Evolutionary conservation across 2,329 filamentous ascomycete genomes (phyloP).

Genomic region (Penicillium concentricum): DNA sequence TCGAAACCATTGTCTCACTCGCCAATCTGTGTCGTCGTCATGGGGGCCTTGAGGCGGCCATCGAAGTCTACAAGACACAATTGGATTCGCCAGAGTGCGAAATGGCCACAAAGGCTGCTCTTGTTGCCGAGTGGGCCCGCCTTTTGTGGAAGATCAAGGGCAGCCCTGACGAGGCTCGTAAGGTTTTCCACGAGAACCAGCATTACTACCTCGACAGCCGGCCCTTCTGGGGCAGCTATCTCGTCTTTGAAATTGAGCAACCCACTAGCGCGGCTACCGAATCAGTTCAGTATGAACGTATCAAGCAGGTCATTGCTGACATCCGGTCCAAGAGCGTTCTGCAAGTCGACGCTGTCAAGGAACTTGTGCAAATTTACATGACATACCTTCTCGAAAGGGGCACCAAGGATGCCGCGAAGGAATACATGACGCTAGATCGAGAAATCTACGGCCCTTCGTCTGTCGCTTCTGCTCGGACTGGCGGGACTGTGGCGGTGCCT

Average conservation of each 20-base stretch:
- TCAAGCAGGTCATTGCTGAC: conserved; percentile 76
- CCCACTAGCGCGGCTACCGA: conserved; percentile 67
- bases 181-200: conserved; percentile 77
- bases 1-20: conserved; percentile 84
- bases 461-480: conserved; percentile 35
- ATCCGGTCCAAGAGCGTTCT: conserved; percentile 72
- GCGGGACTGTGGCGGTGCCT: conserved; percentile 19
- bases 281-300: conserved; percentile 64
- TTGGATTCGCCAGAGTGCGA: conserved; percentile 72
- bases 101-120: conserved; percentile 76
- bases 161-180: conserved; percentile 74
- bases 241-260: conserved; percentile 85
- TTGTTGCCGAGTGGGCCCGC: conserved; percentile 85
- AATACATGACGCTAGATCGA: conserved; percentile 77
- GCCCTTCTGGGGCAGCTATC: conserved; percentile 85
- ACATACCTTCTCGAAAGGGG: conserved; percentile 80
- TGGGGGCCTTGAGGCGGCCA: conserved; percentile 76
- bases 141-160: conserved; percentile 87
- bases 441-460: conserved; percentile 72
- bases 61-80: conserved; percentile 77
- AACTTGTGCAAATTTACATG: conserved; percentile 76
- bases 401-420: conserved; percentile 77
- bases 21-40: conserved; percentile 85
- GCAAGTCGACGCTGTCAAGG: conserved; percentile 65
- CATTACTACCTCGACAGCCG: conserved; percentile 82